Conservation (phyloP, 495 filamentous ascomycete genomes). For the Talaromyces ruber region DNA sequence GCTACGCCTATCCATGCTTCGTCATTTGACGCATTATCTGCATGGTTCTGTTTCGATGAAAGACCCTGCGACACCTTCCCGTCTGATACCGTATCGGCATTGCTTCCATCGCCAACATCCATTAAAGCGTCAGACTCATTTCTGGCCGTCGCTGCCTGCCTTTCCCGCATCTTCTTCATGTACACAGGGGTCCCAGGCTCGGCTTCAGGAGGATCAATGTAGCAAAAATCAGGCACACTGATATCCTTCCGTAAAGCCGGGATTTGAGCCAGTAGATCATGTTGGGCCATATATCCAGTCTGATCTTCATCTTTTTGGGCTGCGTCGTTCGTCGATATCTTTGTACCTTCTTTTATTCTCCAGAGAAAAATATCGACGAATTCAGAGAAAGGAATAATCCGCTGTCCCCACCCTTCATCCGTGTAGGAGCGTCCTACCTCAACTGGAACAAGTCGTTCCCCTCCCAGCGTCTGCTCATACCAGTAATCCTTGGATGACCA, state of each 20-base stretch:
- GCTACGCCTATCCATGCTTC: conserved; percentile 10
- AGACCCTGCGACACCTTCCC: not conserved
- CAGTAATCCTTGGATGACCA: conserved; percentile 76
- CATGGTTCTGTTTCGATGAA: conserved; percentile 6
- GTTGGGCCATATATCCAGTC: conserved; percentile 82
- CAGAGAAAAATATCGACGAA: conserved; percentile 59
- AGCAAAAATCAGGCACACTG: conserved; percentile 76
- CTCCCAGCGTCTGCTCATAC: conserved; percentile 62
- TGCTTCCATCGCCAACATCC: not conserved
- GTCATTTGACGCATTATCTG: conserved; percentile 7
- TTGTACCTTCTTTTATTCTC: conserved; percentile 6
- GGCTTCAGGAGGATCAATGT: conserved; percentile 46
- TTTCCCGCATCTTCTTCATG: conserved; percentile 31
- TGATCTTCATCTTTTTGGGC: conserved; percentile 9
- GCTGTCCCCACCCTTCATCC: conserved; percentile 78
- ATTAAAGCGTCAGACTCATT: not conserved
- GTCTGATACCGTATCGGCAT: not conserved
- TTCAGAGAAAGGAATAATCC: conserved; percentile 64
- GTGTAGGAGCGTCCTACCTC: conserved; percentile 89
- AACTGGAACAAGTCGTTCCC: conserved; percentile 73
- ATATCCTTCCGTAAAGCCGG: conserved; percentile 72
- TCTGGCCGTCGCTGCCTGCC: conserved; percentile 12
- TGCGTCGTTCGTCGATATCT: not conserved
- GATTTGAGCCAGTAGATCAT: conserved; percentile 78
- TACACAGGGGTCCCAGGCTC: conserved; percentile 41